These are phyloP conservation scores for Cladosporium oxysporum DNA, from an alignment of 2,329 filamentous ascomycete species.

Conservation along the genomic window DNA sequence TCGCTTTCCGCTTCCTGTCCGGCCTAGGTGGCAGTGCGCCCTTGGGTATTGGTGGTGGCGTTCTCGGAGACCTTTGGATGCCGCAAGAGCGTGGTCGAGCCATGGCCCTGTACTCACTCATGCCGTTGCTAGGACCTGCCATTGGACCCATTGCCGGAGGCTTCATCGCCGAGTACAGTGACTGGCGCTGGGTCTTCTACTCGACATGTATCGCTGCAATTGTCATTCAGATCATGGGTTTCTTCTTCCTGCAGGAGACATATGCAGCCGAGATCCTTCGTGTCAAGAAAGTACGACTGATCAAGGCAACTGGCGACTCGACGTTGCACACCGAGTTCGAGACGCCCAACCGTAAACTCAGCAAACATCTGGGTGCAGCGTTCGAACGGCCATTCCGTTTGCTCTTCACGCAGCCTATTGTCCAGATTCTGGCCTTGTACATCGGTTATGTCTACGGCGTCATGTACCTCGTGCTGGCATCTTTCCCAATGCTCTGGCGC, in stretches of 20 bases:
- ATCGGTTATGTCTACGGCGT: constrained; percentile 43
- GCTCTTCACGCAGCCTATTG: constrained; percentile 41
- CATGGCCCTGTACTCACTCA: constrained; percentile 63
- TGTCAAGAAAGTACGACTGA: constrained; percentile 59
- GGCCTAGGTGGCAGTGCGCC: constrained; percentile 42
- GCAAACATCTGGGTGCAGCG: constrained; percentile 35
- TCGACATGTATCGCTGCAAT: constrained; percentile 64
- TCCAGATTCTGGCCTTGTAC: constrained; percentile 40
- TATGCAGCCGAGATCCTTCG: constrained; percentile 65
- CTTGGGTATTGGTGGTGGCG: constrained; percentile 41
- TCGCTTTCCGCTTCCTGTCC: constrained; percentile 43
- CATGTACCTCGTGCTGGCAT: constrained; percentile 42
- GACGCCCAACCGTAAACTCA: constrained; percentile 37
- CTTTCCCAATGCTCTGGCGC: constrained; percentile 38
- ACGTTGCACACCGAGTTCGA: constrained; percentile 57
- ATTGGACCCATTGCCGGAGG: constrained; percentile 67
- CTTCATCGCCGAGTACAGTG: constrained; percentile 63
- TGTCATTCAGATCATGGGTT: constrained; percentile 60
- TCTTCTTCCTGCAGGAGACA: constrained; percentile 66
- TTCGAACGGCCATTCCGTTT: constrained; percentile 40
- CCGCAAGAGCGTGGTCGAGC: constrained; percentile 64
- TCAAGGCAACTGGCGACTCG: constrained; percentile 60
- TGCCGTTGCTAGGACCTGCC: constrained; percentile 65
- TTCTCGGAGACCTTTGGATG: constrained; percentile 57
- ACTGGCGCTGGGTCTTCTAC: constrained; percentile 75